A percentile compares a stretch with the other conserved stretches of the same genome.
Evolutionary conservation across 768 basidiomycete genomes (phyloP).

Genomic region (Pleurotus tuber-regium): DNA sequence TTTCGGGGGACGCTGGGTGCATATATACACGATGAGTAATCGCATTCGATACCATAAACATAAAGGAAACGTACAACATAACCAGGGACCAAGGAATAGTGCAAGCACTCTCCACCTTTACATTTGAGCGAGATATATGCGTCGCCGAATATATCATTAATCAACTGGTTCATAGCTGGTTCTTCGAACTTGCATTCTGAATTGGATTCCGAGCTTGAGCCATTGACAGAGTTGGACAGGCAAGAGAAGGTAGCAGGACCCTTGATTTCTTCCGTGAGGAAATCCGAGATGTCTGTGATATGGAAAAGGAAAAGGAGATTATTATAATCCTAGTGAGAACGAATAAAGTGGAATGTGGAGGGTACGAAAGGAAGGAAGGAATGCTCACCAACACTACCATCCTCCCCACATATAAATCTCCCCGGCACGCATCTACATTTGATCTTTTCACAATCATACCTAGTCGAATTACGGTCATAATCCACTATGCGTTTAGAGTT

Average conservation of each 20-base stretch:
- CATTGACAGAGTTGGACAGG: conserved; percentile 12
- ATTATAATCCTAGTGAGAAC: too few relatives aligned
- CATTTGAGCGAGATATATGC: conserved; percentile 85
- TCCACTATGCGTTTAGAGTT: conserved; percentile 41
- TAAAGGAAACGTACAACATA: conserved; percentile 56
- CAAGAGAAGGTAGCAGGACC: conserved; percentile 91
- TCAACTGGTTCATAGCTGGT: conserved; percentile 94
- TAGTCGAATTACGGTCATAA: conserved; percentile 68
- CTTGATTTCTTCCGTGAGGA: conserved; percentile 83
- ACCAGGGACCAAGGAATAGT: conserved; percentile 93
- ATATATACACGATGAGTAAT: not conserved
- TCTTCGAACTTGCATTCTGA: conserved; percentile 89
- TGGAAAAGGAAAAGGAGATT: not conserved
- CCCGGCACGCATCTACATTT: conserved; percentile 92
- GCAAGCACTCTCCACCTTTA: conserved; percentile 89
- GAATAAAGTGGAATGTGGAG: too few relatives aligned
- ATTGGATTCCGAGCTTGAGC: conserved; percentile 34
- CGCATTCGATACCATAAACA: not conserved
- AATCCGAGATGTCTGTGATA: conserved; percentile 84
- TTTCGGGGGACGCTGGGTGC: conserved; percentile 63
- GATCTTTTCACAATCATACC: conserved; percentile 80
- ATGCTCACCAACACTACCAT: conserved; percentile 83
- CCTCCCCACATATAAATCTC: conserved; percentile 92
- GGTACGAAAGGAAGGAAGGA: not conserved
- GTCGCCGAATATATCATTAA: conserved; percentile 93